These are phyloP conservation scores for Trichoderma citrinoviride DNA, from an alignment of 2,329 filamentous ascomycete genomes.

Conservation along the genomic window DNA sequence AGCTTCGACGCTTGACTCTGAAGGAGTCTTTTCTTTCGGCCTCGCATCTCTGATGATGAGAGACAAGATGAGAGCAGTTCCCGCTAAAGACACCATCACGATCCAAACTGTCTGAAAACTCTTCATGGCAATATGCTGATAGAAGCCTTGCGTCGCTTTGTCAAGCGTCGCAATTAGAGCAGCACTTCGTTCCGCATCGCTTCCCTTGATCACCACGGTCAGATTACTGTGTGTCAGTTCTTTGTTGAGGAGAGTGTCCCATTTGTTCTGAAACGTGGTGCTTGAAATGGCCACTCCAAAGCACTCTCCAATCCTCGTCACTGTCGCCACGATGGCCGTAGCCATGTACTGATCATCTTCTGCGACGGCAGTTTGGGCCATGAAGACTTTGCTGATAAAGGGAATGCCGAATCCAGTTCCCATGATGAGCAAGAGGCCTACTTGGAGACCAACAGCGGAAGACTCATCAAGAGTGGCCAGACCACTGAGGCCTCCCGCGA, in stretches of 20 bases:
- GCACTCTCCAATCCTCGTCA: neutral
- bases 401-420: neutral
- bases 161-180: neutral
- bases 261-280: neutral
- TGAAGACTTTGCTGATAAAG: neutral
- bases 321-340: neutral
- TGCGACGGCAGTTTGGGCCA: neutral
- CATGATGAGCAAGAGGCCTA: neutral
- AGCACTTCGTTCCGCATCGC: neutral
- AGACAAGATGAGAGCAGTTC: neutral
- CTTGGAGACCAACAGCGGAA: neutral
- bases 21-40: neutral
- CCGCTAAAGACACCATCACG: neutral
- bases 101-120: neutral
- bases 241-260: neutral
- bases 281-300: neutral
- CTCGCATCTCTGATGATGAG: neutral
- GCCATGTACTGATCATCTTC: neutral
- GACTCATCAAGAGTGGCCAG: neutral
- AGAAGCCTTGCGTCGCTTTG: neutral
- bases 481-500: neutral
- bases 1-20: neutral
- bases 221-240: neutral
- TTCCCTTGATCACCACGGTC: neutral
- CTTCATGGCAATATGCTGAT: neutral